Evolutionary conservation across 805 yeast genomes (phyloP).

Genomic region (Hyphopichia homilentoma): DNA sequence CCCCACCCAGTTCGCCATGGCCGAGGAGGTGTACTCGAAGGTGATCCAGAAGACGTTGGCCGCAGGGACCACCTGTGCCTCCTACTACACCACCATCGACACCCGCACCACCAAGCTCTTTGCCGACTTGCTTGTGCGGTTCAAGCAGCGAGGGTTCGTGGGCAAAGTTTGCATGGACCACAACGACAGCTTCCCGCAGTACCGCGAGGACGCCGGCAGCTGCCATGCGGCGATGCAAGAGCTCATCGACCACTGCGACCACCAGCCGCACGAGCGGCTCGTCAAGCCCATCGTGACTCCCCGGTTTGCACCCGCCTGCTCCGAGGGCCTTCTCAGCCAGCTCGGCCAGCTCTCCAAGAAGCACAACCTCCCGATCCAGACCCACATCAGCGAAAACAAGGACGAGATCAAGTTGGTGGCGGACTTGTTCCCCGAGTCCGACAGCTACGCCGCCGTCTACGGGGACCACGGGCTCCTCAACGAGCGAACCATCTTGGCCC

Average conservation of each 20-base stretch:
- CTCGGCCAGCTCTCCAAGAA: constrained; percentile 56
- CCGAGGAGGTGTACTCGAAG: constrained; percentile 58
- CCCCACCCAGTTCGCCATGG: constrained; percentile 43
- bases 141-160: constrained; percentile 84
- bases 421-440: constrained; percentile 66
- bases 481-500: constrained; percentile 76
- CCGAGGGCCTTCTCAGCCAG: constrained; percentile 55
- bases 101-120: constrained; percentile 68
- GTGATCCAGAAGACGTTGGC: constrained; percentile 67
- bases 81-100: constrained; percentile 89
- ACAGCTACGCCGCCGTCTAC: constrained; percentile 75
- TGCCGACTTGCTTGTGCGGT: constrained; percentile 61
- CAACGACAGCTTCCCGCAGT: constrained; percentile 61
- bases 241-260: constrained; percentile 57
- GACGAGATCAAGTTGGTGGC: constrained; percentile 73
- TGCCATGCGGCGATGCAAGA: constrained; percentile 51
- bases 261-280: constrained; percentile 45
- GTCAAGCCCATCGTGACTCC: constrained; percentile 85
- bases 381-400: constrained; percentile 84
- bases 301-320: constrained; percentile 88
- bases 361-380: constrained; percentile 66
- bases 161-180: constrained; percentile 95
- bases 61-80: constrained; percentile 88
- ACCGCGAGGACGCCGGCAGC: constrained; percentile 58
- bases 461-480: constrained; percentile 57